Evolutionary conservation across 768 basidiomycete species (phyloP).

Genomic region (Cystobasidium ongulense): DNA sequence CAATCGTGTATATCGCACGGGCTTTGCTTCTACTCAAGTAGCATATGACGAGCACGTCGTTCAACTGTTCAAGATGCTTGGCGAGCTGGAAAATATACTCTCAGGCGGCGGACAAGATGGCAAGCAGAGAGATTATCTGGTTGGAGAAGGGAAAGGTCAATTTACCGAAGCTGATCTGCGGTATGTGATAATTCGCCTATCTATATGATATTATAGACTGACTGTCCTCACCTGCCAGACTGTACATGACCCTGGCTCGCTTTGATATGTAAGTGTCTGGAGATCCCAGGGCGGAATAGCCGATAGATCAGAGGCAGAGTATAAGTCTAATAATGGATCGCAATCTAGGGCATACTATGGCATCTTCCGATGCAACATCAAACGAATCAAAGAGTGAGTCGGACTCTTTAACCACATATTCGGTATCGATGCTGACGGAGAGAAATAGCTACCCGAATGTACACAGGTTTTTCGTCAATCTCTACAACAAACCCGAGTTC

Average conservation of each 20-base stretch:
- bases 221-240: neutral
- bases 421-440: neutral
- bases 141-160: constrained; percentile 52
- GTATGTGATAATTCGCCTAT: neutral
- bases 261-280: constrained; percentile 9
- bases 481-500: neutral
- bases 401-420: neutral
- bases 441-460: neutral
- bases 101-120: constrained; percentile 45
- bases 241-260: constrained; percentile 1
- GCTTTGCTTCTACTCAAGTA: constrained; percentile 69
- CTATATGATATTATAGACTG: neutral
- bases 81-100: constrained; percentile 68
- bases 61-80: constrained; percentile 68
- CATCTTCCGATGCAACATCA: neutral
- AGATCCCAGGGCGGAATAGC: no score
- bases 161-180: constrained; percentile 58
- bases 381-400: constrained; percentile 10
- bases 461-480: neutral
- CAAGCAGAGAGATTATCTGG: constrained; percentile 61
- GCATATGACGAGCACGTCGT: constrained; percentile 72
- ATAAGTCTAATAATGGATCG: no score
- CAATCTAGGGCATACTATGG: neutral
- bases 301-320: no score
- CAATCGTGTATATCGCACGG: constrained; percentile 68